These are phyloP conservation scores for Trichoderma arundinaceum DNA, from an alignment of 2,329 filamentous ascomycete genomes.

Conservation along the genomic window DNA sequence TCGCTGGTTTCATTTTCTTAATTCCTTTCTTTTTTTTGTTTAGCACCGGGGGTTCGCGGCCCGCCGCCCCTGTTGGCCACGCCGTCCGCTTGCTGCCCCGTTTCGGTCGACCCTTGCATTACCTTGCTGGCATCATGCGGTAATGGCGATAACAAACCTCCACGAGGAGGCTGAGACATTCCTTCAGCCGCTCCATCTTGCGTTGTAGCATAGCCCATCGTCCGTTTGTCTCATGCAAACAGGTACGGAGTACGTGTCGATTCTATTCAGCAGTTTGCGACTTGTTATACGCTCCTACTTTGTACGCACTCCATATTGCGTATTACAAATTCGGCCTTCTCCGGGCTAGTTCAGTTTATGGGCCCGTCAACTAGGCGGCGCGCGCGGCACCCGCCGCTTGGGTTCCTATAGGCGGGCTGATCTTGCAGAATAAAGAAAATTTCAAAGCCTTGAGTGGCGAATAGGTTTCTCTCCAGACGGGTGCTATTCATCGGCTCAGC, in stretches of 20 bases:
- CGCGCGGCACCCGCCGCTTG: conserved; percentile 5
- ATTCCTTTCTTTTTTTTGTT: not conserved
- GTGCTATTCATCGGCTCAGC: not conserved
- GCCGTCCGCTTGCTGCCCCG: not conserved
- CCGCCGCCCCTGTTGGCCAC: conserved; percentile 11
- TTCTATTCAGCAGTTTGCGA: not conserved
- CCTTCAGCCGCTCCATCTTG: not conserved
- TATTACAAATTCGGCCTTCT: conserved; percentile 11
- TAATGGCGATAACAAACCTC: not conserved
- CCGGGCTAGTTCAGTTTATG: conserved; percentile 14
- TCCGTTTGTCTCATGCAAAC: not conserved
- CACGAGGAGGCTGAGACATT: conserved; percentile 7
- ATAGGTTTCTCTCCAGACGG: not conserved
- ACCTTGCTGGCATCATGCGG: not conserved
- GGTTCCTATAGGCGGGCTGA: conserved; percentile 2
- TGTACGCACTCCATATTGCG: not conserved
- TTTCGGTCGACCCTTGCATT: conserved; percentile 1
- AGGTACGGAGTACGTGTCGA: too few species aligned
- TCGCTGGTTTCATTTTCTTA: conserved; percentile 10
- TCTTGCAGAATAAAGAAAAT: not conserved
- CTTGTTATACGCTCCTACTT: not conserved
- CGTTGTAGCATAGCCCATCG: not conserved
- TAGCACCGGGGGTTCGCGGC: conserved; percentile 7
- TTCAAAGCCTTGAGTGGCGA: not conserved
- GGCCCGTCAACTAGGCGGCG: not conserved